These are phyloP conservation scores for Strobilomyces dryophilus DNA, from an alignment of 768 basidiomycete species.

Conservation along the genomic window DNA sequence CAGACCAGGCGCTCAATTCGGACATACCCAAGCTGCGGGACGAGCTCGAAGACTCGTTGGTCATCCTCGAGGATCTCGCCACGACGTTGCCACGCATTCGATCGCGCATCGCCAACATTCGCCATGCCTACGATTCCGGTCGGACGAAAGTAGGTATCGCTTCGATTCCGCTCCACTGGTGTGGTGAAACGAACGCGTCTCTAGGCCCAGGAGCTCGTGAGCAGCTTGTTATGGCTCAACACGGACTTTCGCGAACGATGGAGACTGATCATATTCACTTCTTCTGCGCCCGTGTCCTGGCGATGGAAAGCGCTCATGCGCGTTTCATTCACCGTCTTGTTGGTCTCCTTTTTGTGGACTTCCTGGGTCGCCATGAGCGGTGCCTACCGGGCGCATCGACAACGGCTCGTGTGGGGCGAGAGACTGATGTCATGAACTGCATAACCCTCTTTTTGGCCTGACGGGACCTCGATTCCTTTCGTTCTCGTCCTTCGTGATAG, in stretches of 20 bases:
- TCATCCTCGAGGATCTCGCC: slow-evolving; percentile 54
- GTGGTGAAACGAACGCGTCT: background rate
- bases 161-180: background rate
- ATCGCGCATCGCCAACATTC: slow-evolving; percentile 57
- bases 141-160: slow-evolving; percentile 50
- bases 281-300: slow-evolving; percentile 66
- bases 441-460: background rate
- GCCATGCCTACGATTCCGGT: slow-evolving; percentile 67
- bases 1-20: slow-evolving; percentile 50
- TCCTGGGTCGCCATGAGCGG: slow-evolving; percentile 60
- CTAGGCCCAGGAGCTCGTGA: slow-evolving; percentile 63
- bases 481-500: background rate
- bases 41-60: slow-evolving; percentile 58
- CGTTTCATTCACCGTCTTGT: slow-evolving; percentile 50
- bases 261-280: slow-evolving; percentile 70
- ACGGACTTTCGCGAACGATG: slow-evolving; percentile 75
- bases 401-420: slow-evolving; percentile 77
- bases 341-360: slow-evolving; percentile 56
- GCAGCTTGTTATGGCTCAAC: slow-evolving; percentile 69
- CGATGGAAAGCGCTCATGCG: slow-evolving; percentile 67
- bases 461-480: background rate
- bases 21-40: slow-evolving; percentile 61
- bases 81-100: slow-evolving; percentile 57
- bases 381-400: slow-evolving; percentile 68
- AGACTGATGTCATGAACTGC: slow-evolving; percentile 61